These are phyloP conservation scores for Dalbergia cochinchinensis DNA, from an alignment of 306 rosid genomes.

Conservation along the genomic window DNA sequence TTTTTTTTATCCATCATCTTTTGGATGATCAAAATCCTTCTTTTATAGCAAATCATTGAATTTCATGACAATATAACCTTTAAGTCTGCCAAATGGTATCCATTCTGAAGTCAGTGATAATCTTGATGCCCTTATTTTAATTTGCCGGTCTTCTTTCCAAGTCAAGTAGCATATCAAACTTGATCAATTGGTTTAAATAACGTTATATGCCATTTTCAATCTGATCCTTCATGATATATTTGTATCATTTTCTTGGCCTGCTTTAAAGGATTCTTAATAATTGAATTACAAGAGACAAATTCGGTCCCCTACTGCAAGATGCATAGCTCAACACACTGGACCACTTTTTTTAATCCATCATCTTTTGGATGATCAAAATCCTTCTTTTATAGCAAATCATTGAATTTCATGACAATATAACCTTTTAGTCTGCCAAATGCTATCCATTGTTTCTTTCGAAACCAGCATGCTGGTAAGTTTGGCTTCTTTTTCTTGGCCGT, in stretches of 20 bases:
- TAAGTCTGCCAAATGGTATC: not conserved
- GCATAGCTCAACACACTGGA: not conserved
- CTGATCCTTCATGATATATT: too few species aligned
- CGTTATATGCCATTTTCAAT: too few species aligned
- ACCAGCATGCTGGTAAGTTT: not conserved
- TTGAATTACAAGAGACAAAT: not conserved
- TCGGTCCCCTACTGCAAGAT: not conserved
- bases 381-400: not conserved
- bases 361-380: not conserved
- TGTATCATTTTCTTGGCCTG: not conserved
- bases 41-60: conserved; percentile 10
- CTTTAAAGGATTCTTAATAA: too few species aligned
- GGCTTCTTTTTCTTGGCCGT: conserved; percentile 29
- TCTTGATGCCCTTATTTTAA: too few species aligned
- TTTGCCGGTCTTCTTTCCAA: too few species aligned
- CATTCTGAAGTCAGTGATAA: too few species aligned
- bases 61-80: not conserved
- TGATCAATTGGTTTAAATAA: too few species aligned
- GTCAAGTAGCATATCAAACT: too few species aligned
- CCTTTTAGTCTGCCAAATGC: not conserved
- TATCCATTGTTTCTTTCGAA: not conserved
- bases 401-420: conserved; percentile 6
- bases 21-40: not conserved
- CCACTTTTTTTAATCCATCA: not conserved
- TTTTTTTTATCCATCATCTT: not conserved